A percentile compares a stretch with the other conserved stretches of the same genome.
These are phyloP conservation scores for Xerocomellus chrysenteron DNA, from an alignment of 768 basidiomycete species.

Conservation along the genomic window DNA sequence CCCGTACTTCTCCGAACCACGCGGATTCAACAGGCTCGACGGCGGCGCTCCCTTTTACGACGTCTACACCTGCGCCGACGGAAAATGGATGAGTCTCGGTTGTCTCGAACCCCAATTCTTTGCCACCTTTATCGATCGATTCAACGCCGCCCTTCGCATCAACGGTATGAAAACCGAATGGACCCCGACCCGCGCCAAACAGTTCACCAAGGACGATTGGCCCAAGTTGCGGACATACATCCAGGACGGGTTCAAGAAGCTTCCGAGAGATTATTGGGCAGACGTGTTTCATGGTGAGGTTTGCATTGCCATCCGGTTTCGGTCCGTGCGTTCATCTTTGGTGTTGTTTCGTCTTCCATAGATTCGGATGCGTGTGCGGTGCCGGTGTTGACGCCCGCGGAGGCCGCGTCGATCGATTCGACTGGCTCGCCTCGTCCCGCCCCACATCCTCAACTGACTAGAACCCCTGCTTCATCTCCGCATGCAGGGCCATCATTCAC, in stretches of 20 bases:
- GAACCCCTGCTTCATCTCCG: constrained; percentile 28
- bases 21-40: constrained; percentile 65
- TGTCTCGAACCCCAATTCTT: constrained; percentile 78
- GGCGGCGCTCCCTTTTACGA: constrained; percentile 80
- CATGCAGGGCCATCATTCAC: not conserved
- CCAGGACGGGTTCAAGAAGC: constrained; percentile 57
- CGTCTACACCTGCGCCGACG: constrained; percentile 71
- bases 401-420: constrained; percentile 50
- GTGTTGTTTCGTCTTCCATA: constrained; percentile 23
- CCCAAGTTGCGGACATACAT: constrained; percentile 55
- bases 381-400: constrained; percentile 63
- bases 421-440: constrained; percentile 41
- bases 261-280: constrained; percentile 69
- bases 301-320: not conserved
- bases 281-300: constrained; percentile 58
- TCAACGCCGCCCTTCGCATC: constrained; percentile 50
- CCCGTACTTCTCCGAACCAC: constrained; percentile 39
- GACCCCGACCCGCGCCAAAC: constrained; percentile 50
- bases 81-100: constrained; percentile 72
- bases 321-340: not conserved
- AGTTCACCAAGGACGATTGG: constrained; percentile 53
- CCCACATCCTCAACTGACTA: constrained; percentile 50
- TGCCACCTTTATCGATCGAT: constrained; percentile 53
- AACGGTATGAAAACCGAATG: constrained; percentile 46
- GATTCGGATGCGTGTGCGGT: constrained; percentile 71